Conservation (phyloP, 2,329 filamentous ascomycete genomes). For the Helotiales sp. region DNA sequence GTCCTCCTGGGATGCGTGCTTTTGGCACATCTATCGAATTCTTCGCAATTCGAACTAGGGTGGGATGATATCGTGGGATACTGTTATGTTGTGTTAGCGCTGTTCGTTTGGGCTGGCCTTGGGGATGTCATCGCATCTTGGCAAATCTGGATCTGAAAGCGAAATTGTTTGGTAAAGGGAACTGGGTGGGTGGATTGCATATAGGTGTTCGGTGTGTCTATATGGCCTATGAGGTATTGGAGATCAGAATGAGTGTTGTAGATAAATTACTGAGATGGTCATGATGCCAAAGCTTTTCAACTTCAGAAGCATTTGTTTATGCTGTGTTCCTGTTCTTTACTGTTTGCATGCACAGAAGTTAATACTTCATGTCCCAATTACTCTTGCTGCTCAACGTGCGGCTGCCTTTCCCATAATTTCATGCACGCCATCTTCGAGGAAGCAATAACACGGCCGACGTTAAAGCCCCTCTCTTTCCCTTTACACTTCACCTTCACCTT, state of each 20-base stretch:
- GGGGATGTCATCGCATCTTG: not conserved
- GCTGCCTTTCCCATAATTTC: too few species aligned
- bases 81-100: not conserved
- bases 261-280: not conserved
- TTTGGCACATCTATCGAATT: not conserved
- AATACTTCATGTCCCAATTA: too few species aligned
- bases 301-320: too few species aligned
- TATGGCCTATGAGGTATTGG: not conserved
- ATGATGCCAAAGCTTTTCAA: not conserved
- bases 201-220: not conserved
- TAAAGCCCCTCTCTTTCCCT: too few species aligned
- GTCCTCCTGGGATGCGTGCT: slow-evolving; percentile 1
- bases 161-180: not conserved
- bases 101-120: not conserved
- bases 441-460: too few species aligned
- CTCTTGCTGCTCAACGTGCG: too few species aligned
- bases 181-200: not conserved
- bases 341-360: too few species aligned
- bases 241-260: not conserved
- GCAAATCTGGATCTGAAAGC: not conserved
- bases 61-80: not conserved
- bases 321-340: too few species aligned
- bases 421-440: too few species aligned
- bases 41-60: not conserved
- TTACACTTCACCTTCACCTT: too few species aligned